Evolutionary conservation across 495 filamentous ascomycete species (phyloP).

Genomic region (Penicillium malachiteum): DNA sequence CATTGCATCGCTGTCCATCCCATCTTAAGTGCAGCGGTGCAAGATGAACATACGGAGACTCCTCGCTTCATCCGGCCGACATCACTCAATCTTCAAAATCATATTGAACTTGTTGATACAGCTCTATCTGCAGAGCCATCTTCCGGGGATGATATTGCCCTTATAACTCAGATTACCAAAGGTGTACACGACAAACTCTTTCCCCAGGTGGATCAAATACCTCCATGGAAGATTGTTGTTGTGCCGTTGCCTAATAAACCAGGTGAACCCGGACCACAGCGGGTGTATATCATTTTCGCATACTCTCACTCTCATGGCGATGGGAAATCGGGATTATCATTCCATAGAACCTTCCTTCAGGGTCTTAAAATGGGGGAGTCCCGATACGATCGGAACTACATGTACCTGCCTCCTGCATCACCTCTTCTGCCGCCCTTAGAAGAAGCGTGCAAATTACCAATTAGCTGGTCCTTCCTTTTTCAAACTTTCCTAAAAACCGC

Average conservation of each 20-base stretch:
- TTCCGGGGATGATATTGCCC: not conserved
- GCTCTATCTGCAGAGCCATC: not conserved
- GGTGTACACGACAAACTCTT: not conserved
- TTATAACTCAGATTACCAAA: not conserved
- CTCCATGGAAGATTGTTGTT: slow-evolving; percentile 2
- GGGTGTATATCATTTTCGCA: slow-evolving; percentile 3
- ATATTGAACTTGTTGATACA: not conserved
- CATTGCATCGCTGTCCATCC: slow-evolving; percentile 1
- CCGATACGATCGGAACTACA: not conserved
- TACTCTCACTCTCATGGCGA: slow-evolving; percentile 2
- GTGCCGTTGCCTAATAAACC: not conserved
- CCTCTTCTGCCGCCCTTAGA: not conserved
- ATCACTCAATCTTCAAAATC: not conserved
- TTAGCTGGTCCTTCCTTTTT: slow-evolving; percentile 1
- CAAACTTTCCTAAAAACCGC: not conserved
- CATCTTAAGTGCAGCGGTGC: not conserved
- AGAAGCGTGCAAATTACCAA: not conserved
- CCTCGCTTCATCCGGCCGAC: not conserved
- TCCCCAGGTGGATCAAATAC: not conserved
- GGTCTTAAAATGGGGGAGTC: not conserved
- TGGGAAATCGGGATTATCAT: not conserved
- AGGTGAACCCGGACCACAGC: not conserved
- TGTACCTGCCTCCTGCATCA: not conserved
- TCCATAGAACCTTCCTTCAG: not conserved
- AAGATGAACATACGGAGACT: not conserved